phyloP scores from a whole-genome alignment of 805 yeast genomes.

The Zygotorulaspora danielsina region DNA sequence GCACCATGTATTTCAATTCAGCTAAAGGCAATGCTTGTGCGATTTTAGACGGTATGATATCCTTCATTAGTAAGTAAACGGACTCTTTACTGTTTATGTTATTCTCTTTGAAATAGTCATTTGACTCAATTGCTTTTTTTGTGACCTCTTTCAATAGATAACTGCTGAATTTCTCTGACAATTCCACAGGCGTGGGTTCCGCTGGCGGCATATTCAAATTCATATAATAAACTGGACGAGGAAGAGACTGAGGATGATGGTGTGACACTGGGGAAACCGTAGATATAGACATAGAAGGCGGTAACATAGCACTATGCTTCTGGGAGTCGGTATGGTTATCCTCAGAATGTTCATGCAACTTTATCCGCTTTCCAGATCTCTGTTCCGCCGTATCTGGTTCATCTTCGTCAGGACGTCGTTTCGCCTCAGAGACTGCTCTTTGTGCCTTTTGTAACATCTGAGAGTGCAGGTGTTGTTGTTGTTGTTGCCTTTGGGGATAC shows the following conservation, averaged over 20 bases:
- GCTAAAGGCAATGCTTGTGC: conserved; percentile 66
- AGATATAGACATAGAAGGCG: conserved; percentile 9
- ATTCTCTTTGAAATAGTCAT: conserved; percentile 31
- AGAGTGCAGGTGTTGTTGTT: not conserved
- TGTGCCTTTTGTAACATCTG: not conserved
- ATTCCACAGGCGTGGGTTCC: conserved; percentile 19
- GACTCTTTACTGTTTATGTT: conserved; percentile 43
- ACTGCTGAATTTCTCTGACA: conserved; percentile 8
- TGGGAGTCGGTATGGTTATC: not conserved
- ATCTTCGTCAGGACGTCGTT: not conserved
- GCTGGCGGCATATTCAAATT: conserved; percentile 16
- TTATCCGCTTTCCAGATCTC: not conserved
- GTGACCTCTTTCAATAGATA: conserved; percentile 22
- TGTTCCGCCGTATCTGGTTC: not conserved
- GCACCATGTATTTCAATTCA: conserved; percentile 81
- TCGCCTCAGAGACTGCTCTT: not conserved
- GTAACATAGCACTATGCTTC: not conserved
- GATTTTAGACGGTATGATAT: conserved; percentile 48
- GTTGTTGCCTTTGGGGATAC: not conserved
- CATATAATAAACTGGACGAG: conserved; percentile 7
- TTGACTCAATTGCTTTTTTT: conserved; percentile 16
- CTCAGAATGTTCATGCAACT: not conserved
- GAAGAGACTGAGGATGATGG: not conserved
- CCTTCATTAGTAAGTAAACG: conserved; percentile 47
- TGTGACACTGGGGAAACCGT: conserved; percentile 9